Evolutionary conservation across 257 asterid species (phyloP), one percentile per base, ranked within the genome.

Genomic region (Parsonsia alboflavescens): DNA sequence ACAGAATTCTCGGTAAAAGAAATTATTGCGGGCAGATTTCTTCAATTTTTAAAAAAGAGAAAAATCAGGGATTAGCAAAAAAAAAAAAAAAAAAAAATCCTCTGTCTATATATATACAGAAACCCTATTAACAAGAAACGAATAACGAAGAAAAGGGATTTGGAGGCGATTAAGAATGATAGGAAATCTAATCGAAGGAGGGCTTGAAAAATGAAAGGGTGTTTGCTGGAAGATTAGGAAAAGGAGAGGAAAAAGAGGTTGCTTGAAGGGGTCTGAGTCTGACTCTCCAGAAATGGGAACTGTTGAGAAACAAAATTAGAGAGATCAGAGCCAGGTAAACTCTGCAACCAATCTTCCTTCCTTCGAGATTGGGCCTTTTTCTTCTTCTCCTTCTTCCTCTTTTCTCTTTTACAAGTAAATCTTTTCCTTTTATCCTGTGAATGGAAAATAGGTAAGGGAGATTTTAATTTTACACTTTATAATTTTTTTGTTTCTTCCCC

Each of bases 311-410:
- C 7, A 19, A 65, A 21, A 39, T 7, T 26, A 8, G 70, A 39
- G 26, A 42, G 24, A 65, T 65, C 70, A 65, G 70, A 65, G 48
- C 70, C 70, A 22, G 36, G 7, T 44, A 52, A 54, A 49, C 16
- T 65, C 70, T 19, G 30, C 70, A 65, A 65, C 70, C 39, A 65
- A 65, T 65, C 49, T 65, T 74, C 72, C 59, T 74, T 39, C 66
- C 53, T 5, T 36, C 17, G 44, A 54, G 72, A 74, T 73, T 61
- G 7, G 33, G 71, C n/a, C 49, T 30, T 44, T 6, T 48, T 64
- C 45, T 64, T 22, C 63, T 11, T 2, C 64, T 44, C 22, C 3
- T 19, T 8, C 59, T 21, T 21, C 26, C 61, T 15, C 26, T 54
- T 21, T 54, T 54, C 12, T 19, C 13, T 54, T 54, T 44, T 30